Base-by-base conservation (phyloP, 441 rosid species). In the Dalechampia spathulata region DNA sequence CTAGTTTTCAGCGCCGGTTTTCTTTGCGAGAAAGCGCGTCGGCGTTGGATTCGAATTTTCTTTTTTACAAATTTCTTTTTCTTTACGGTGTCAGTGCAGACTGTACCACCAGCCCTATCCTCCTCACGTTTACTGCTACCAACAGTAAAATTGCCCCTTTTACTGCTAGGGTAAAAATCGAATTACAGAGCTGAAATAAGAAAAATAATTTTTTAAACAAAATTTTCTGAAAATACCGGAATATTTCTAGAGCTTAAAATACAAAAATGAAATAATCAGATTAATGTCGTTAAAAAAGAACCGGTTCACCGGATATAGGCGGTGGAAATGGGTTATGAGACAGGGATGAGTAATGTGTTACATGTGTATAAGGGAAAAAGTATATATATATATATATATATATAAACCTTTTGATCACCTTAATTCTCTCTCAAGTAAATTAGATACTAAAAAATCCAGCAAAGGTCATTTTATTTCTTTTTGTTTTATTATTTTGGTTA, bases 331-430 rank as follows among this genome's bases (percentile, higher is more conserved):
- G 21, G 32, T 34, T 12, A 11, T 7, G n/a, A 10, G 38, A 41
- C 5, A 30, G 14, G 32, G 37, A 34, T 41, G 22, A 20, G 20
- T 32, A 10, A 50, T 40, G 21, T 14, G 32, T 52, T 16, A 42
- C 7, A 22, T 65, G 72, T 74, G 67, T 75, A 62, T 56, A 60
- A 76, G 36, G 57, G 13, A n/a, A n/a, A n/a, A n/a, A n/a, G n/a
- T n/a, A n/a, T n/a, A n/a, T n/a, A n/a, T n/a, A n/a, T n/a, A n/a
- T n/a, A n/a, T n/a, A n/a, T n/a, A n/a, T n/a, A n/a, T n/a, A n/a
- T n/a, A n/a, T n/a, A n/a, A 53, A 64, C 58, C 44, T 49, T 67
- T 78, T 71, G 62, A 62, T 76, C 81, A 57, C 62, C 38, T 63
- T 48, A 57, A 53, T 56, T 62, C 41, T 43, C 48, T 42, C n/a